Evolutionary conservation across 2,329 filamentous ascomycete genomes (phyloP).

Genomic region (Trichoderma koningiopsis): DNA sequence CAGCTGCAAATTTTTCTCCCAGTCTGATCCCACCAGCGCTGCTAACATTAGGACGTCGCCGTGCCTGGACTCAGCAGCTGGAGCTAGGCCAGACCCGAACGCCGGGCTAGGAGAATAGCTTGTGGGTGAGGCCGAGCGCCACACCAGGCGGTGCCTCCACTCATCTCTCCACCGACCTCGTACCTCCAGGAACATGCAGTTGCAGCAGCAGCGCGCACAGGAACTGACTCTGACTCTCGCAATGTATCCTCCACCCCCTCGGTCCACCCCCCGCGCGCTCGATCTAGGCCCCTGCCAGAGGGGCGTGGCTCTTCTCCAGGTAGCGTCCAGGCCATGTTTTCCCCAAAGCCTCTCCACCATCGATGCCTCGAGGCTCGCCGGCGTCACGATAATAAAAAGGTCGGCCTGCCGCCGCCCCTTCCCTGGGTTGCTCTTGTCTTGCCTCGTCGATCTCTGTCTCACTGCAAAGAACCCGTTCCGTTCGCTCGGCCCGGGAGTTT

Average conservation of each 20-base stretch:
- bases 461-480: conserved; percentile 25
- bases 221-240: background rate
- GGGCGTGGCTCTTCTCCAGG: background rate
- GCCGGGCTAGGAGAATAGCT: conserved; percentile 20
- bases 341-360: conserved; percentile 23
- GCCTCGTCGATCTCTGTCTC: conserved; percentile 31
- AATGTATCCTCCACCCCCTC: background rate
- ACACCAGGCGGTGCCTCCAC: conserved; percentile 8
- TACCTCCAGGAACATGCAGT: conserved; percentile 19
- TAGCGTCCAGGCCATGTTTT: background rate
- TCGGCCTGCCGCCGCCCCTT: conserved; percentile 29
- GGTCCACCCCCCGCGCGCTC: background rate
- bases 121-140: conserved; percentile 25
- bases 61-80: background rate
- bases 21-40: background rate
- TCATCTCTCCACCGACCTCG: background rate
- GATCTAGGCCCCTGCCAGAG: background rate
- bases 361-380: background rate
- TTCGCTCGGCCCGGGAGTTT: conserved; percentile 22
- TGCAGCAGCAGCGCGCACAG: background rate
- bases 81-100: conserved; percentile 23
- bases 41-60: background rate
- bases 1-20: background rate
- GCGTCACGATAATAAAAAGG: conserved; percentile 35
- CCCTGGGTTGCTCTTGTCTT: conserved; percentile 30